phyloP scores from a whole-genome alignment of 169 alveolate genomes.

The Babesia bovis region DNA sequence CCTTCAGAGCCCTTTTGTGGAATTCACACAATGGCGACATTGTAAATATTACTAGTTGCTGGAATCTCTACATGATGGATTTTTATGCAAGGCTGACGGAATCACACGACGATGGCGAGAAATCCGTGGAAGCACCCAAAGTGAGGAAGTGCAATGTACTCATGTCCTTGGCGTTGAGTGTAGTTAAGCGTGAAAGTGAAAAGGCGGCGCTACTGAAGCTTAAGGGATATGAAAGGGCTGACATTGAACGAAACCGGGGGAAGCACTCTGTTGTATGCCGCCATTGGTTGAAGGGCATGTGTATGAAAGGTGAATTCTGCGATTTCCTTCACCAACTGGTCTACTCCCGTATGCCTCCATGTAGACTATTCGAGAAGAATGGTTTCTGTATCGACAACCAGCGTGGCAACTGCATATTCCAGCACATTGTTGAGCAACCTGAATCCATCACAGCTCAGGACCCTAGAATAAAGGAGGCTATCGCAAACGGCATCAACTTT shows the following conservation, averaged over 20 bases:
- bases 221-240: conserved; percentile 79
- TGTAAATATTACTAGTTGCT: too few relatives aligned
- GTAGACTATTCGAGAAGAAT: conserved; percentile 79
- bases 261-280: conserved; percentile 90
- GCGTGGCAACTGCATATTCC: conserved; percentile 80
- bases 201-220: conserved; percentile 72
- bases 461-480: conserved; percentile 33
- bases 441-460: conserved; percentile 26
- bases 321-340: conserved; percentile 88
- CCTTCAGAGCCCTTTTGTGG: too few relatives aligned
- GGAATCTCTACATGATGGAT: conserved; percentile 30
- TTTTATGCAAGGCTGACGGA: conserved; percentile 28
- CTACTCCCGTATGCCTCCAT: conserved; percentile 86
- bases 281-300: conserved; percentile 90
- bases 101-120: neutral
- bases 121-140: neutral
- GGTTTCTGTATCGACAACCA: conserved; percentile 83
- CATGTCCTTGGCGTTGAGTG: conserved; percentile 64
- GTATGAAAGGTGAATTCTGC: conserved; percentile 91
- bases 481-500: conserved; percentile 34
- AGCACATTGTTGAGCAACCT: conserved; percentile 55
- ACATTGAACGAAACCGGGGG: conserved; percentile 77
- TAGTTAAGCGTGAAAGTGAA: conserved; percentile 70
- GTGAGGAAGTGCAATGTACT: conserved; percentile 33
- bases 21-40: too few relatives aligned